phyloP scores from a whole-genome alignment of 768 basidiomycete species.

The Tricholoma furcatifolium region DNA sequence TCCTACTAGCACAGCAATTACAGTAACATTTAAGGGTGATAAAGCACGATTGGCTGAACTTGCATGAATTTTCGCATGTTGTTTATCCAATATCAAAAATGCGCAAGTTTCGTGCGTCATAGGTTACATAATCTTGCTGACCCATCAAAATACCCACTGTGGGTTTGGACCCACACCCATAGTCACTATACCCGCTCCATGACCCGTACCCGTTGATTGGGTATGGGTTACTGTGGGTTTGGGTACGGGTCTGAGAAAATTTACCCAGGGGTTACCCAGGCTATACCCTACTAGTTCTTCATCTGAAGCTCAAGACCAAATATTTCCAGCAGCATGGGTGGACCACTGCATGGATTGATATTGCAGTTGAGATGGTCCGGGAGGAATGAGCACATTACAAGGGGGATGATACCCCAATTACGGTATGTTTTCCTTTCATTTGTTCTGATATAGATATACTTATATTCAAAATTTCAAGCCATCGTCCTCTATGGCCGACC shows the following conservation, averaged over 20 bases:
- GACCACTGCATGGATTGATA: constrained; percentile 24
- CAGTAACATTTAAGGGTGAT: no score
- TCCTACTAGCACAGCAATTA: no score
- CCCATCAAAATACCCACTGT: not conserved
- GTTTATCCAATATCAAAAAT: no score
- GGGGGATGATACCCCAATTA: not conserved
- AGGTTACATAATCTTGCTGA: no score
- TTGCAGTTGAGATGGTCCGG: no score
- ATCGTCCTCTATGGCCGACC: not conserved
- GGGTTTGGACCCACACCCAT: not conserved
- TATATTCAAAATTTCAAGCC: not conserved
- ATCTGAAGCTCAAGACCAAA: constrained; percentile 38
- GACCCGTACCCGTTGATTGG: not conserved
- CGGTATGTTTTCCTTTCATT: not conserved
- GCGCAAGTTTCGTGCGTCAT: no score
- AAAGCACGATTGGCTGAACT: no score
- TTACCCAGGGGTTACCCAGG: no score
- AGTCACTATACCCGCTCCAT: not conserved
- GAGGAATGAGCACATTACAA: no score
- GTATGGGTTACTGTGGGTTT: not conserved
- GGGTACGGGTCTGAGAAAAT: no score
- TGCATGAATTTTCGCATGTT: no score
- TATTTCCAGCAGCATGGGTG: constrained; percentile 20
- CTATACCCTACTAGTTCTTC: constrained; percentile 23
- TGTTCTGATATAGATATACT: constrained; percentile 3